A percentile compares a stretch with the other conserved stretches of the same genome.
phyloP scores from a whole-genome alignment of 148 eudicot genomes.

The Tetragonia tetragonoides region DNA sequence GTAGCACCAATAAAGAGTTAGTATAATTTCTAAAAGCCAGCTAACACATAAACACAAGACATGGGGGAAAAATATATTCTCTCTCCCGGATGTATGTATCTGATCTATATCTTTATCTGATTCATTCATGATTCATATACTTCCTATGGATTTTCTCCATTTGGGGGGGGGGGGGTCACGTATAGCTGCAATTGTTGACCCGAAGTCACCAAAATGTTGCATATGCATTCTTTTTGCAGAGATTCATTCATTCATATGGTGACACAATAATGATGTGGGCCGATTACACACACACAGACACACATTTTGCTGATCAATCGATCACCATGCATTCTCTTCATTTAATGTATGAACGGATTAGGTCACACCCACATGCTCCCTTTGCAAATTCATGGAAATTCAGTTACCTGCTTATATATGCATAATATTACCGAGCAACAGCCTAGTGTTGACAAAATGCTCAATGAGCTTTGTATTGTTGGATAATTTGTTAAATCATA shows the following conservation, averaged over 20 bases:
- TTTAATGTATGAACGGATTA: not conserved
- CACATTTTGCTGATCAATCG: not conserved
- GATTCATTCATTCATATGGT: not conserved
- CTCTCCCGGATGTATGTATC: no score
- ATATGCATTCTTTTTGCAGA: constrained; percentile 16
- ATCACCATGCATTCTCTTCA: not conserved
- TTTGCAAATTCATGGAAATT: not conserved
- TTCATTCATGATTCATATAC: not conserved
- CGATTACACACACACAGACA: constrained; percentile 5
- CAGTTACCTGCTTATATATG: not conserved
- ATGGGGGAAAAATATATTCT: no score
- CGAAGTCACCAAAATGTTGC: constrained; percentile 9
- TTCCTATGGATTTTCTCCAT: constrained; percentile 15
- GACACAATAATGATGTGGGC: constrained; percentile 18
- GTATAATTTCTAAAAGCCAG: no score
- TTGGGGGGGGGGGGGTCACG: not conserved
- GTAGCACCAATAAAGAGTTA: no score
- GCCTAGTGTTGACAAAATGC: no score
- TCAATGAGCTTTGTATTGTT: no score
- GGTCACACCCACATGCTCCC: constrained; percentile 10
- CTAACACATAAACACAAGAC: no score
- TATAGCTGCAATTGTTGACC: constrained; percentile 29
- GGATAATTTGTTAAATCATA: no score
- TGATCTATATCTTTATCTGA: not conserved
- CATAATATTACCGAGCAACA: not conserved